A percentile compares a stretch with the other conserved stretches of the same genome.
Conservation (phyloP, 73 alveolate genomes). For the Paramecium biaurelia region DNA sequence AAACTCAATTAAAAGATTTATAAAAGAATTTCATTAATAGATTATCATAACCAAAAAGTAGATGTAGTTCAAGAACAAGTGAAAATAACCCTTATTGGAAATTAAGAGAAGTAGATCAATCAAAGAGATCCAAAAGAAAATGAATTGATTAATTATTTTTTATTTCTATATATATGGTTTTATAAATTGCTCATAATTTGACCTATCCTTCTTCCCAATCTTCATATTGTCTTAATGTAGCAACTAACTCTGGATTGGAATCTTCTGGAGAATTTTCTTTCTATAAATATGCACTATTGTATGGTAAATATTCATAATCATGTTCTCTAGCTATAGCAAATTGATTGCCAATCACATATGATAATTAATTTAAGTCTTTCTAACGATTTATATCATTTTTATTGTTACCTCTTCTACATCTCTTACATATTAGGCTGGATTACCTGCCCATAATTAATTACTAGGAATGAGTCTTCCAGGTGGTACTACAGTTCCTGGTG, state of each 20-base stretch:
- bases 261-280: constrained; percentile 59
- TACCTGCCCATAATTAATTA: constrained; percentile 87
- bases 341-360: constrained; percentile 14
- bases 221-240: background rate
- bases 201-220: constrained; percentile 21
- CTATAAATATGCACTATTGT: constrained; percentile 58
- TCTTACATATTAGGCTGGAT: constrained; percentile 75
- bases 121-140: background rate
- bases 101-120: background rate
- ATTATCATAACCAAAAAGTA: background rate
- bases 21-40: background rate
- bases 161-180: background rate
- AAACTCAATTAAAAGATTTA: background rate
- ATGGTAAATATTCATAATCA: constrained; percentile 59
- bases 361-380: constrained; percentile 25
- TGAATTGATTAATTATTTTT: background rate
- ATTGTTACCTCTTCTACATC: constrained; percentile 61
- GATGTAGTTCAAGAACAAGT: background rate
- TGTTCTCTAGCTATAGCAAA: constrained; percentile 18
- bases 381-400: background rate
- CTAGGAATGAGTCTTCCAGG: constrained; percentile 94
- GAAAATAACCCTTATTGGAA: background rate
- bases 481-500: constrained; percentile 86
- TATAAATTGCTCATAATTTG: background rate
- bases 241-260: constrained; percentile 44